Evolutionary conservation across 371 early-diverging fungal species (phyloP).

Genomic region (Rhizopus delemar): DNA sequence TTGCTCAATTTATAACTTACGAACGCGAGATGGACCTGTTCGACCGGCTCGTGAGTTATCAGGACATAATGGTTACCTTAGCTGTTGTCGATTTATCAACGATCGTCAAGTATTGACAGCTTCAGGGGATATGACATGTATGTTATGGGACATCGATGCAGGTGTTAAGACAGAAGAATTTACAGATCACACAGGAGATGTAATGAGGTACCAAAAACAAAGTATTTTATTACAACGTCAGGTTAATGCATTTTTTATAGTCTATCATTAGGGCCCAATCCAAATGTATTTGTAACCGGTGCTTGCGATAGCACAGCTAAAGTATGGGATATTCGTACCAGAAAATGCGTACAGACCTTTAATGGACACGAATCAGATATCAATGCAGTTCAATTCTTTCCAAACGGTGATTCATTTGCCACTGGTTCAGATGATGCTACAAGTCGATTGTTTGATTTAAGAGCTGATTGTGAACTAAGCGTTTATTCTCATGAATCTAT

Average conservation of each 20-base stretch:
- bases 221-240: neutral
- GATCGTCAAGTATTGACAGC: constrained; percentile 93
- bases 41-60: constrained; percentile 92
- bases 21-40: constrained; percentile 85
- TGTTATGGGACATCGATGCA: constrained; percentile 98
- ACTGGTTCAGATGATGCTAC: constrained; percentile 98
- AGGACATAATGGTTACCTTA: constrained; percentile 95
- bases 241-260: constrained; percentile 30
- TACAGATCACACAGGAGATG: constrained; percentile 97
- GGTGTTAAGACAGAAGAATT: constrained; percentile 93
- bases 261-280: constrained; percentile 87
- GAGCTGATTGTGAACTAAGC: constrained; percentile 95
- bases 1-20: constrained; percentile 95
- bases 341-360: constrained; percentile 96
- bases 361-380: constrained; percentile 97
- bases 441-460: constrained; percentile 95
- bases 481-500: constrained; percentile 96
- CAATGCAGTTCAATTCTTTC: constrained; percentile 98
- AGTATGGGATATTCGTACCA: constrained; percentile 97
- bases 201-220: constrained; percentile 76
- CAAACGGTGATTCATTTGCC: constrained; percentile 95
- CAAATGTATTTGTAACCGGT: constrained; percentile 95
- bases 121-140: constrained; percentile 97
- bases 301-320: constrained; percentile 99
- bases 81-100: constrained; percentile 93